Percentiles rank a stretch among this genome's conserved stretches.
Evolutionary conservation across 352 stramenopile species (phyloP).

Genomic region (Phytophthora tentaculata): DNA sequence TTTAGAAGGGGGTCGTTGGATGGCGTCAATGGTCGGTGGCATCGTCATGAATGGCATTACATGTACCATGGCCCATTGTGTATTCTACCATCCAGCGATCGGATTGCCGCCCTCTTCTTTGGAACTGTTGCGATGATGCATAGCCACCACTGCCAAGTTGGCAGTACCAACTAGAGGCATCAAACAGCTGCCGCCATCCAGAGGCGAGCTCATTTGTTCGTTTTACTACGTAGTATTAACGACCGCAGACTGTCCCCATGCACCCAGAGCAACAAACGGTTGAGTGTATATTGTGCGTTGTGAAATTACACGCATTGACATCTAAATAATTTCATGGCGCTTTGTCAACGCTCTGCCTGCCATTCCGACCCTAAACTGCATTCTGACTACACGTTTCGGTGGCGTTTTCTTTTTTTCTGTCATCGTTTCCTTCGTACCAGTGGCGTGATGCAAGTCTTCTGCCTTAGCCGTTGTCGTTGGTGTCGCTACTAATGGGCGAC

Average conservation of each 20-base stretch:
- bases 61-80: no score
- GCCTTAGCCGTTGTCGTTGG: no score
- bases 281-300: neutral
- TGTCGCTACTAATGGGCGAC: slow-evolving; percentile 23
- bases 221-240: neutral
- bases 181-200: neutral
- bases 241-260: neutral
- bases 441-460: slow-evolving; percentile 6
- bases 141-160: no score
- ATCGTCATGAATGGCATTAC: no score
- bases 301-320: slow-evolving; percentile 22
- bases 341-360: slow-evolving; percentile 9
- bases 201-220: neutral
- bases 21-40: slow-evolving; percentile 4
- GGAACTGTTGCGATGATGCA: no score
- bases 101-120: neutral
- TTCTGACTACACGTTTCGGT: slow-evolving; percentile 16
- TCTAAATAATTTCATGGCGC: slow-evolving; percentile 37
- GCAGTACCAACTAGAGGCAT: neutral
- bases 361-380: slow-evolving; percentile 8
- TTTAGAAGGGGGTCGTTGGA: slow-evolving; percentile 12
- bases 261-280: neutral
- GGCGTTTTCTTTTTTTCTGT: slow-evolving; percentile 9
- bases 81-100: slow-evolving; percentile 18
- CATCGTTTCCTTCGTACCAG: slow-evolving; percentile 25